Base-by-base conservation (phyloP, 129 eudicot genomes). In the Solidago caesia region DNA sequence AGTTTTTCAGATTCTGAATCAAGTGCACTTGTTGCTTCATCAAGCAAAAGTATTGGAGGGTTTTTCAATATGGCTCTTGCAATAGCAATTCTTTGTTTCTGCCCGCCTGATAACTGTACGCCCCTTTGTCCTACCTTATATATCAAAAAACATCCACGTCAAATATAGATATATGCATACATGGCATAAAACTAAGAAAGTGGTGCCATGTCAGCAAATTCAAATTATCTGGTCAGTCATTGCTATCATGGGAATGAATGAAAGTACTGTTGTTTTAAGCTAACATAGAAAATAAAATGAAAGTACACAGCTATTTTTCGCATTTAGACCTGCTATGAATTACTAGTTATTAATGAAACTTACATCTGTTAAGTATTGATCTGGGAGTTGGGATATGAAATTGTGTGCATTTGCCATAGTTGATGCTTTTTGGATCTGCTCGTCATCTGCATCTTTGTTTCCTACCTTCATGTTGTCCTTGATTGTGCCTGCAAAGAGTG, bases 11-110 rank as follows among this genome's bases (percentile, higher is more conserved):
- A 86, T 73, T 86, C 95, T 71, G 97, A 85, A 82, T 91, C 97
- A 14, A 91, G 95, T 72, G 95, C 92, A 75, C 97, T 91, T 60
- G 97, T 91, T 61, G 97, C 91, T 79, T 91, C 97, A 64, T 91
- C 97, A 10, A 91, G 97, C 82, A 91, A 80, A 77, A 91, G 88
- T 85, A 91, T 83, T 3, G 95, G 97, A 70, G 97, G 91, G 73
- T 91, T 75, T 84, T 91, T 91, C 44, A 91, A 60, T 75, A 86
- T 86, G 75, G 92, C 95, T 81, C 95, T 78, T 42, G 97, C 97
- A 67, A 91, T 88, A 58, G 91, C 91, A 61, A 91, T 88, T 72
- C 97, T 72, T 67, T 91, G 97, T 77, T 91, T 91, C 80, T 91
- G 97, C 71, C 95, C 97, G 3, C 95, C 95, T 44, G 97, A 91